Percentiles rank a stretch among this genome's conserved stretches.
These are phyloP conservation scores for Hymenoscyphus albidus DNA, from an alignment of 2,329 filamentous ascomycete genomes.

Conservation along the genomic window DNA sequence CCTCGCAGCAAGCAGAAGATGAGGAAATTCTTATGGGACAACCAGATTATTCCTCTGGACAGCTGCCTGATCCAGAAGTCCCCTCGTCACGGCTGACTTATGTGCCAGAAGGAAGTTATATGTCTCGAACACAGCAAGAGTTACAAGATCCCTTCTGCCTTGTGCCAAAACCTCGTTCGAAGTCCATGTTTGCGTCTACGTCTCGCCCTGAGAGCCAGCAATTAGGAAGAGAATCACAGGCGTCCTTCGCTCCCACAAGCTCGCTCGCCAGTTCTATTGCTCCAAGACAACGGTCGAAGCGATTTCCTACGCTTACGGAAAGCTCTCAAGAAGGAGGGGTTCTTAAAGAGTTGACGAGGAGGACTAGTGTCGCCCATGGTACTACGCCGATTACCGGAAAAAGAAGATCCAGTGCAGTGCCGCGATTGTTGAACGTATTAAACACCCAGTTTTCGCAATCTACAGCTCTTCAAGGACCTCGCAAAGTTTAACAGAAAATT, in stretches of 20 bases:
- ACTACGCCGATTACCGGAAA: conserved; percentile 4
- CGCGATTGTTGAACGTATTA: background rate
- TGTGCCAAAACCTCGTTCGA: conserved; percentile 1
- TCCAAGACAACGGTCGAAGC: background rate
- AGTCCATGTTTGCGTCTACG: conserved; percentile 5
- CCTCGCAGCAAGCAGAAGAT: background rate
- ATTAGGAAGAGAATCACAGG: background rate
- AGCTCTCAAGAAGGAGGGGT: background rate
- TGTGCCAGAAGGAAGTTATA: conserved; percentile 10
- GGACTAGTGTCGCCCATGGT: conserved; percentile 7
- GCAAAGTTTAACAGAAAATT: background rate
- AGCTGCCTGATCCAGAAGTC: background rate
- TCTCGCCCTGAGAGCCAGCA: background rate
- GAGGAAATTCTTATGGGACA: background rate
- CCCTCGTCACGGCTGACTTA: conserved; percentile 6
- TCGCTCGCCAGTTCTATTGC: background rate
- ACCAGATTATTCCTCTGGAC: background rate
- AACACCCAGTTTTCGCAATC: conserved; percentile 3
- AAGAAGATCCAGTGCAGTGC: conserved; percentile 4
- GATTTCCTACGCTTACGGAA: conserved; percentile 1
- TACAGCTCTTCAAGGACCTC: background rate
- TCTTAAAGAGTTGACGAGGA: conserved; percentile 8
- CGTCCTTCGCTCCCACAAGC: background rate
- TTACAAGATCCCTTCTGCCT: background rate
- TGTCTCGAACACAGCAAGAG: conserved; percentile 10